These are phyloP conservation scores for Solanum boliviense DNA, from an alignment of 257 asterid species.

Conservation along the genomic window DNA sequence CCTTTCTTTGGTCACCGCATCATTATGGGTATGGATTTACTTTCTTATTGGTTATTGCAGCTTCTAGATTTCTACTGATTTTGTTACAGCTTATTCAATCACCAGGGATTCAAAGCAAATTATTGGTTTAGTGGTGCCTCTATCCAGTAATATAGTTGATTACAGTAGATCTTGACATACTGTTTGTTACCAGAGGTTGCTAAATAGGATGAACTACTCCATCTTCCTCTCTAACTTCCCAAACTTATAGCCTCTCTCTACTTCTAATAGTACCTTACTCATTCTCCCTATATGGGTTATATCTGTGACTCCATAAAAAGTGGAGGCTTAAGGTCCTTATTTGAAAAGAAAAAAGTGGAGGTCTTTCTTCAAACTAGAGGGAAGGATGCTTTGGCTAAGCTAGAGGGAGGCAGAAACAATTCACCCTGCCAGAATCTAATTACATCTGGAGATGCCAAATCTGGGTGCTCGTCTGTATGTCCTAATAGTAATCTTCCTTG, in stretches of 20 bases:
- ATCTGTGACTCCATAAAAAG: neutral
- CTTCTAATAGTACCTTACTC: neutral
- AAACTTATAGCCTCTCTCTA: neutral
- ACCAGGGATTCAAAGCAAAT: neutral
- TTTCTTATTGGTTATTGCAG: neutral
- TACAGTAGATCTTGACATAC: neutral
- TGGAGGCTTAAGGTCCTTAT: neutral
- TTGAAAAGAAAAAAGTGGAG: neutral
- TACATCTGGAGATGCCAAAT: neutral
- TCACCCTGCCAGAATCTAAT: neutral
- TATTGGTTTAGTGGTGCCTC: neutral
- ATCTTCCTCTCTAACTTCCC: neutral
- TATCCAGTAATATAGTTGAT: neutral
- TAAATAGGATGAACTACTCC: neutral
- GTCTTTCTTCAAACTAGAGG: neutral
- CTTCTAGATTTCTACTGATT: neutral
- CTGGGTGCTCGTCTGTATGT: neutral
- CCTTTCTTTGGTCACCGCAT: constrained; percentile 57
- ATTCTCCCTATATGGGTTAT: neutral
- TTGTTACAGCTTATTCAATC: neutral
- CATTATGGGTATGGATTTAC: constrained; percentile 31
- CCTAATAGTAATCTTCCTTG: neutral
- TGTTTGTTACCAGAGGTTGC: neutral
- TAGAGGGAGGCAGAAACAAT: neutral
- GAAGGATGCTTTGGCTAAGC: neutral